These are phyloP conservation scores for Didymella arachidicola DNA, from an alignment of 2,329 filamentous ascomycete species.

Conservation along the genomic window DNA sequence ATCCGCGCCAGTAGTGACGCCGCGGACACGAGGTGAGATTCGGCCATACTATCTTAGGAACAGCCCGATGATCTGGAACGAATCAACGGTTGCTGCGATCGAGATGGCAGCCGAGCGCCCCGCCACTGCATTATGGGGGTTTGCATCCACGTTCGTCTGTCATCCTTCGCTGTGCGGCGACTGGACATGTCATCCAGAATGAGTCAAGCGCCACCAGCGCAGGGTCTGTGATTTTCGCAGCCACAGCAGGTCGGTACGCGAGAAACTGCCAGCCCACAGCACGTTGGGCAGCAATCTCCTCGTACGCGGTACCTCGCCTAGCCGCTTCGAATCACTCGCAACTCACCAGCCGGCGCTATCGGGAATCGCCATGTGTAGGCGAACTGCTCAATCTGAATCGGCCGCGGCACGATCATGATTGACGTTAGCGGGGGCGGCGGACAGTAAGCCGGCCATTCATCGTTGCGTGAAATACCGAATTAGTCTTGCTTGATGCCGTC, in stretches of 20 bases:
- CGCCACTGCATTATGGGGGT: slow-evolving; percentile 25
- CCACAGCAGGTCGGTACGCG: slow-evolving; percentile 8
- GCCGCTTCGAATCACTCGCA: neutral
- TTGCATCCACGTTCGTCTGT: slow-evolving; percentile 29
- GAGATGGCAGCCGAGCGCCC: slow-evolving; percentile 37
- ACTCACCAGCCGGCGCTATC: slow-evolving; percentile 13
- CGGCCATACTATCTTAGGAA: slow-evolving; percentile 24
- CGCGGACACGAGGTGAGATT: slow-evolving; percentile 34
- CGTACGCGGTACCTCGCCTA: slow-evolving; percentile 12
- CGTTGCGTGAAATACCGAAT: slow-evolving; percentile 14
- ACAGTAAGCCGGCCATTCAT: slow-evolving; percentile 18
- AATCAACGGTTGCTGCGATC: slow-evolving; percentile 36
- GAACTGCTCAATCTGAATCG: slow-evolving; percentile 16
- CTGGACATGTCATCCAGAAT: slow-evolving; percentile 12
- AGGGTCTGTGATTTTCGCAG: slow-evolving; percentile 10
- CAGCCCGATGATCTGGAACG: slow-evolving; percentile 29
- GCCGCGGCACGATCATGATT: slow-evolving; percentile 22
- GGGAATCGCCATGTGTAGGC: slow-evolving; percentile 17
- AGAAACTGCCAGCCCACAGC: slow-evolving; percentile 1
- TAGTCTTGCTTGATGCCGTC: slow-evolving; percentile 4
- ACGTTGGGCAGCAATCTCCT: slow-evolving; percentile 16
- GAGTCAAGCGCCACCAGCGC: slow-evolving; percentile 13
- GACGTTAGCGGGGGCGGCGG: slow-evolving; percentile 20
- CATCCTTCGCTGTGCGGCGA: slow-evolving; percentile 26
- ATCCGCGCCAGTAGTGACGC: slow-evolving; percentile 34